phyloP scores from a whole-genome alignment of 2,329 filamentous ascomycete genomes.

The Colletotrichum sp. region DNA sequence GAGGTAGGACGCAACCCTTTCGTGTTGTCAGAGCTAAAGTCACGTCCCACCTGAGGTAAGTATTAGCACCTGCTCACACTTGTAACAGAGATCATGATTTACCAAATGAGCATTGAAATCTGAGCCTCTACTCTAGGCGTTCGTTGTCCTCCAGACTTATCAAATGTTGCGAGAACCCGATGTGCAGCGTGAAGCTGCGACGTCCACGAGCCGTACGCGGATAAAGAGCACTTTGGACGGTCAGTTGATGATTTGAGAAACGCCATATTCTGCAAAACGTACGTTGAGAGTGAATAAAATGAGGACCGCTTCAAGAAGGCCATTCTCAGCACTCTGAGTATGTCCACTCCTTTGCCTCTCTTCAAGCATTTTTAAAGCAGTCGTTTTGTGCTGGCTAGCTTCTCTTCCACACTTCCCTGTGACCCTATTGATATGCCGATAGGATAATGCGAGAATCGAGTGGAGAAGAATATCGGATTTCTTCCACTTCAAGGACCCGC shows the following conservation, averaged over 20 bases:
- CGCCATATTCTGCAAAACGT: neutral
- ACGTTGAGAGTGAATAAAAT: slow-evolving; percentile 38
- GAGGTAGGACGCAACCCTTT: slow-evolving; percentile 28
- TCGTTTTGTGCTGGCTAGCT: slow-evolving; percentile 25
- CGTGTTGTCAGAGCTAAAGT: slow-evolving; percentile 36
- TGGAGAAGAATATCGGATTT: slow-evolving; percentile 34
- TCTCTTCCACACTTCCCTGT: slow-evolving; percentile 26
- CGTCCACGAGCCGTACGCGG: slow-evolving; percentile 34
- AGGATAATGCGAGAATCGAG: slow-evolving; percentile 33
- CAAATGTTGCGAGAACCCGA: slow-evolving; percentile 27
- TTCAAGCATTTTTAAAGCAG: slow-evolving; percentile 29
- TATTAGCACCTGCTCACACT: neutral
- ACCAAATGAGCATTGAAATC: slow-evolving; percentile 34
- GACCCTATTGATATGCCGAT: slow-evolving; percentile 31
- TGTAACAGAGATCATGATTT: neutral
- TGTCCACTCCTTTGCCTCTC: slow-evolving; percentile 10
- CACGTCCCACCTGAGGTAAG: slow-evolving; percentile 34
- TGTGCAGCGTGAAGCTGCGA: slow-evolving; percentile 29
- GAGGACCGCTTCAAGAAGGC: slow-evolving; percentile 31
- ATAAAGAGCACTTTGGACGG: slow-evolving; percentile 32
- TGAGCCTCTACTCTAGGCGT: slow-evolving; percentile 30
- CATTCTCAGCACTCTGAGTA: neutral
- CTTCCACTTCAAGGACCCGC: slow-evolving; percentile 23
- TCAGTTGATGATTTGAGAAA: neutral
- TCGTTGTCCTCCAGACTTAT: slow-evolving; percentile 11